A percentile compares a stretch with the other conserved stretches of the same genome.
Conservation (phyloP, 176 grass and related monocot genomes). For the Pharus latifolius region DNA sequence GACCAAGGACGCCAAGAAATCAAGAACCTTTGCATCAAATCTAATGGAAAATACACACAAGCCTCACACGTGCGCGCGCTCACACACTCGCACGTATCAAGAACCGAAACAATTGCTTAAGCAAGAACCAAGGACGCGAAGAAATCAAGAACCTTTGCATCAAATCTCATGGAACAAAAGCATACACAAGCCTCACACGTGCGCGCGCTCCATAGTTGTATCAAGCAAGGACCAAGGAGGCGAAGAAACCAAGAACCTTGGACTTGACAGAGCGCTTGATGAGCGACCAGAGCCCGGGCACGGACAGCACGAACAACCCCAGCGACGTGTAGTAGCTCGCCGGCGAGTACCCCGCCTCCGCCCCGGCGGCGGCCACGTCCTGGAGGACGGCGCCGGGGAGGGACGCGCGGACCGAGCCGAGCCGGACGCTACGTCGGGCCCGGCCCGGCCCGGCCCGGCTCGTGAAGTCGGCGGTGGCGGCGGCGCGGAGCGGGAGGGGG, state of each 20-base stretch:
- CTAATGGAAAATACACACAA: too few relatives aligned
- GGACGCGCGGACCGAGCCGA: constrained; percentile 29
- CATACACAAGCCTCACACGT: background rate
- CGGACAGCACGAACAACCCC: constrained; percentile 96
- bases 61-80: too few relatives aligned
- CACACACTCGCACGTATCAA: too few relatives aligned
- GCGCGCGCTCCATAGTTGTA: too few relatives aligned
- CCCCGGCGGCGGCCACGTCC: constrained; percentile 21
- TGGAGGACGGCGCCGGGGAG: constrained; percentile 53
- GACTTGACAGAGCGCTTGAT: constrained; percentile 99
- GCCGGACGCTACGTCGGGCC: background rate
- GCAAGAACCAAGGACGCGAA: too few relatives aligned
- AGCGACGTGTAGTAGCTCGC: constrained; percentile 97
- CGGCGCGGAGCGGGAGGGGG: constrained; percentile 24
- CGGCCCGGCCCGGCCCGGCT: background rate
- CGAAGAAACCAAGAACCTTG: constrained; percentile 37
- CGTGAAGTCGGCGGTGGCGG: background rate
- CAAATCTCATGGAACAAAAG: background rate
- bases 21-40: too few relatives aligned
- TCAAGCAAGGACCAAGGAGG: background rate
- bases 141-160: background rate
- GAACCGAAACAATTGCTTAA: too few relatives aligned
- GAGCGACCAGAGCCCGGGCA: constrained; percentile 92
- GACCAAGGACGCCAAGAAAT: too few relatives aligned
- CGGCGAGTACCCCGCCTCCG: constrained; percentile 67